Percentiles rank a stretch among this genome's conserved stretches.
These are phyloP conservation scores for Vigna mungo DNA, from an alignment of 306 rosid genomes.

Conservation along the genomic window DNA sequence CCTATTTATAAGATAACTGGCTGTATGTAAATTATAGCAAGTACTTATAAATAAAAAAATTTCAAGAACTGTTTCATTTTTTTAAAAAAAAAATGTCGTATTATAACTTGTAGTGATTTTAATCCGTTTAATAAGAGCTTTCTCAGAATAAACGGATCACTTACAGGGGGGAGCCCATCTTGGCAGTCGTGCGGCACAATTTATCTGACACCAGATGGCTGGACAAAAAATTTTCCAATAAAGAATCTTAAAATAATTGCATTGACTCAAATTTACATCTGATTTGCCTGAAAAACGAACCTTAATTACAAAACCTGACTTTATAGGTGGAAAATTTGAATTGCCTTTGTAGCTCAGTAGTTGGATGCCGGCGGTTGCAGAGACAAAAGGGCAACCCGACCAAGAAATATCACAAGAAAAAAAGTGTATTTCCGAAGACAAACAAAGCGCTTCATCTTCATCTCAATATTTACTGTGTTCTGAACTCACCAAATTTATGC, in stretches of 20 bases:
- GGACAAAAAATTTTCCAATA: neutral
- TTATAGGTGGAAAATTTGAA: constrained; percentile 20
- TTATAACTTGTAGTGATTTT: too few relatives aligned
- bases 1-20: too few relatives aligned
- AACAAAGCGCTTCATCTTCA: neutral
- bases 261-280: constrained; percentile 58
- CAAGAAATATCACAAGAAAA: constrained; percentile 12
- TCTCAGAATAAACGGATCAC: neutral
- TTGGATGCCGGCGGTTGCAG: constrained; percentile 35
- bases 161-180: neutral
- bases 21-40: too few relatives aligned
- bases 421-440: constrained; percentile 2
- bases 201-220: constrained; percentile 1
- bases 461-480: constrained; percentile 39
- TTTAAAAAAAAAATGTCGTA: too few relatives aligned
- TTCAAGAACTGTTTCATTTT: too few relatives aligned
- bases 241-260: constrained; percentile 36
- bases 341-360: constrained; percentile 32
- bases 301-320: constrained; percentile 38
- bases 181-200: neutral
- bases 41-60: too few relatives aligned
- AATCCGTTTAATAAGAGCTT: neutral
- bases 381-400: constrained; percentile 30
- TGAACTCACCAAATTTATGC: constrained; percentile 73
- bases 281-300: constrained; percentile 43